Evolutionary conservation across 768 basidiomycete genomes (phyloP), one percentile per base, ranked within the genome.

Genomic region (Hypsizygus marmoreus): DNA sequence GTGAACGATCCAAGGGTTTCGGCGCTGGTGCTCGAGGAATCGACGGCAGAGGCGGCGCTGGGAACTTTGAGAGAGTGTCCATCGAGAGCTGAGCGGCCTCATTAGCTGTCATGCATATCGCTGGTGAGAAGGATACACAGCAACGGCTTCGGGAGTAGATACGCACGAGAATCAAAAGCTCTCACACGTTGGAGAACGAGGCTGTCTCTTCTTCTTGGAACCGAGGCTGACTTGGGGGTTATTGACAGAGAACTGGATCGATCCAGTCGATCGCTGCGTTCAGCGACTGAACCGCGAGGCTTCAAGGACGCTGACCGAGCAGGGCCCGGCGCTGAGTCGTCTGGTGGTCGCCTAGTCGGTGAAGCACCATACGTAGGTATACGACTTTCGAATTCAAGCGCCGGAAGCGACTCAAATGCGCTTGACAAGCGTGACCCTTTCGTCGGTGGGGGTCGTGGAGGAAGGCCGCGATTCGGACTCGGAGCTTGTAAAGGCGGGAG

Each of bases 11-110:
- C 39, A 40, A 33, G 33, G 45, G 38, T 50, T 57, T 53, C 40
- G 49, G 53, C 37, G 68, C 47, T n/a, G 59, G 56, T 24, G 62
- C 59, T 12, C 68, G 53, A 6, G 64, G 55, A 24, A 65, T 58
- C 17, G 64, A 56, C 9, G 49, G 42, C 20, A 44, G 31, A 0
- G 72, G 64, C n/a, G 74, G 70, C 46, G 68, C 51, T n/a, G 71
- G 62, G 57, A 76, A 72, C 45, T 67, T 59, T 9, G 64, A 52
- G 32, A 73, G 50, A 13, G 67, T 60, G 16, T 67, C 60, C 53
- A 61, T 63, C 6, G 55, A 48, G 6, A 42, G 19, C 28, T 40
- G 25, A 14, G 45, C 45, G 32, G 47, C 44, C 43, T 49, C 56
- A 42, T 52, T 40, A 20, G 49, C 49, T 53, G 17, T 20, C 22